Conservation (phyloP, 139 green algal species). For the Ostreobium quekettii region DNA sequence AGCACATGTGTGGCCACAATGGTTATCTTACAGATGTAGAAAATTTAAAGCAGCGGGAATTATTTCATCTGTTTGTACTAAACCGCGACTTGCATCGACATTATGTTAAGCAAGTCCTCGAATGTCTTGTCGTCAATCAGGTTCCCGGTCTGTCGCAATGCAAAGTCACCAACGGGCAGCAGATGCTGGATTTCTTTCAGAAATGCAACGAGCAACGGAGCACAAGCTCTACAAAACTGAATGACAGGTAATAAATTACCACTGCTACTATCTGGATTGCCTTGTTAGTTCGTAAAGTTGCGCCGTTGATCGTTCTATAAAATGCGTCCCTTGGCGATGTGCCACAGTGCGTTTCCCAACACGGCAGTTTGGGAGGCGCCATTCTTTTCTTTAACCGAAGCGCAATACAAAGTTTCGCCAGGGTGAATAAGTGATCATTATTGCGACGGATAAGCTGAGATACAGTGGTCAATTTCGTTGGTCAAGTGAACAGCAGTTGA, state of each 20-base stretch:
- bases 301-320: background rate
- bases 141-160: conserved; percentile 40
- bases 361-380: background rate
- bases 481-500: background rate
- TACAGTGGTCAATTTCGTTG: background rate
- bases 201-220: conserved; percentile 48
- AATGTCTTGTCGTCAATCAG: too few species aligned
- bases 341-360: too few species aligned
- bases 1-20: too few species aligned
- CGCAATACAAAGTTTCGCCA: background rate
- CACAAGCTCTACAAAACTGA: conserved; percentile 51
- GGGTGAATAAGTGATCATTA: background rate
- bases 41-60: too few species aligned
- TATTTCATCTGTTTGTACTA: too few species aligned
- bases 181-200: conserved; percentile 47
- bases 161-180: conserved; percentile 23
- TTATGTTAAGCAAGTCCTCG: too few species aligned
- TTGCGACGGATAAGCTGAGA: background rate
- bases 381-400: background rate
- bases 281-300: background rate
- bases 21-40: too few species aligned
- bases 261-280: background rate
- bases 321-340: too few species aligned
- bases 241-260: conserved; percentile 31
- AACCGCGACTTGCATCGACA: too few species aligned